Evolutionary conservation across 2,329 filamentous ascomycete species (phyloP), one percentile per base, ranked within the genome.

Genomic region (Fusarium sp.): DNA sequence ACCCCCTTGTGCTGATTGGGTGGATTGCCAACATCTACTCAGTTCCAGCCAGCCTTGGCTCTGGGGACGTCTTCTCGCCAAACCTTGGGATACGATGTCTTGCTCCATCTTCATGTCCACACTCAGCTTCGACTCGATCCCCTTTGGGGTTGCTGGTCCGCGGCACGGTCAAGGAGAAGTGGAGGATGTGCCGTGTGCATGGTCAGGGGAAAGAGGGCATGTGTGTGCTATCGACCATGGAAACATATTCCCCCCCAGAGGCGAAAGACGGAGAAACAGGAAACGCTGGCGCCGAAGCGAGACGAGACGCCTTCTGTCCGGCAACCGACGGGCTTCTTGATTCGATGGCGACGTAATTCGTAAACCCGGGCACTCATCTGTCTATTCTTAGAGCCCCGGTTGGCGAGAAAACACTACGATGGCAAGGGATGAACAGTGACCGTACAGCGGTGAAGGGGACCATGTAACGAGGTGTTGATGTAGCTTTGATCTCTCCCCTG

Each of bases 401-500:
- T 52, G 62, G 40, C 31, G 31, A 66, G n/a, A 66, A 42, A 72
- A 64, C 69, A 72, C 67, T 59, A 69, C 64, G 34, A 47, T 69
- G 45, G 22, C 58, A 72, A 66, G 45, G 61, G 20, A 68, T 60
- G 57, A n/a, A 65, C 62, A 59, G 64, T 52, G 64, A 61, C 64
- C 71, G 56, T 63, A 50, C 38, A 61, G 45, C 71, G 71, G 71
- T 74, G 71, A 73, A 72, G 61, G 35, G 68, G 61, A 47, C 64
- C 62, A 47, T 31, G 57, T 62, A 66, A 66, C 71, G 64, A 64
- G 71, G 67, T 70, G 68, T 58, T 66, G 57, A 45, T 67, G 66
- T 52, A 73, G 62, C 47, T 73, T 73, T 64, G 62, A 73, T 74
- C 67, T 73, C 67, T 71, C 67, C 60, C 70, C 71, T 69, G 59